phyloP scores from a whole-genome alignment of 345 rosid genomes.

The Heritiera littoralis region DNA sequence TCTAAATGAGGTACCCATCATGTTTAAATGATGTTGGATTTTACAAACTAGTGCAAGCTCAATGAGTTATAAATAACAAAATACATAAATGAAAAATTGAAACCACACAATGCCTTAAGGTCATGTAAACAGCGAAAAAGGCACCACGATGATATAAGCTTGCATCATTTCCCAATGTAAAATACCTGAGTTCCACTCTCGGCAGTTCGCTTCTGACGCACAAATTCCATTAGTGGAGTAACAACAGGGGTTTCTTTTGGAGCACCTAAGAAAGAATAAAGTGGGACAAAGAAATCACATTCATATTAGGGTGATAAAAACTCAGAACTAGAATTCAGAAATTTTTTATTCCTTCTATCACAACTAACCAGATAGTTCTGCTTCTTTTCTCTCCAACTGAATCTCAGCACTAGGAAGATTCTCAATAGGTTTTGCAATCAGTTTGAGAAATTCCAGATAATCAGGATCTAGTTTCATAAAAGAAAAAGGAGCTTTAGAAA shows the following conservation, averaged over 20 bases:
- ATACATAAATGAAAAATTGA: not conserved
- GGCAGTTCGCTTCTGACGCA: slow-evolving; percentile 72
- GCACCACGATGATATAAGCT: not conserved
- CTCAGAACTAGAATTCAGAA: not conserved
- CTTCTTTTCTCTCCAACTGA: slow-evolving; percentile 69
- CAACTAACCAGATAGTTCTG: slow-evolving; percentile 58
- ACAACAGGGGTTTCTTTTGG: slow-evolving; percentile 51
- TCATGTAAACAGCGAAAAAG: not conserved
- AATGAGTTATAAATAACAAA: slow-evolving; percentile 4
- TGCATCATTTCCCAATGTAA: not conserved
- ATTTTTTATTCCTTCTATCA: not conserved
- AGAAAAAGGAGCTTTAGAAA: slow-evolving; percentile 1
- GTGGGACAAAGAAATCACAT: not conserved
- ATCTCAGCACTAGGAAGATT: slow-evolving; percentile 66
- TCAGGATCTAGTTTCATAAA: slow-evolving; percentile 49
- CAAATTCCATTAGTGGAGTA: slow-evolving; percentile 83
- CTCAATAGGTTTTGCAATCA: slow-evolving; percentile 61
- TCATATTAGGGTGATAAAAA: not conserved
- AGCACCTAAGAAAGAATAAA: slow-evolving; percentile 36
- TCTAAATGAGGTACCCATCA: not conserved
- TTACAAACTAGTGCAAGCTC: not conserved
- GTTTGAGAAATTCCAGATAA: slow-evolving; percentile 68
- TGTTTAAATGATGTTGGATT: not conserved
- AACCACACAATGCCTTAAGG: not conserved
- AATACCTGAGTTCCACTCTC: slow-evolving; percentile 56